Percentiles rank a stretch among this genome's conserved stretches.
These are phyloP conservation scores for Aspergillus bertholletiae DNA, from an alignment of 495 filamentous ascomycete genomes.

Conservation along the genomic window DNA sequence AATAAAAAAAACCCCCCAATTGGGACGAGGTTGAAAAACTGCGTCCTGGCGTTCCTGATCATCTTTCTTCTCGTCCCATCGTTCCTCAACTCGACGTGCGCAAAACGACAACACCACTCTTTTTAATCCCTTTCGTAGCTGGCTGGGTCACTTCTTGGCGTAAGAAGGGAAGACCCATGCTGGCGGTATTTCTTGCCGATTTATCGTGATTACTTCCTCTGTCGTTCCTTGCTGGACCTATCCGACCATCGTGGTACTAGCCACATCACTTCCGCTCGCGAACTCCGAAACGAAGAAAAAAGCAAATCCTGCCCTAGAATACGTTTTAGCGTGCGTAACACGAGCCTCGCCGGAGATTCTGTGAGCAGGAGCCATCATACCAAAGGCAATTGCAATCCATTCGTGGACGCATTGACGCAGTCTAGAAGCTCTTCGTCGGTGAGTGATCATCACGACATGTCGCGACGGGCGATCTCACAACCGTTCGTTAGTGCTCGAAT, in stretches of 20 bases:
- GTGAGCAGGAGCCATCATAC: background rate
- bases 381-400: background rate
- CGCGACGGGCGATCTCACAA: background rate
- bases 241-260: background rate
- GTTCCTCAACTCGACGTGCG: too few relatives aligned
- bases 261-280: background rate
- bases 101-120: too few relatives aligned
- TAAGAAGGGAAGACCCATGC: too few relatives aligned
- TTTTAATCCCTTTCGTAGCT: too few relatives aligned
- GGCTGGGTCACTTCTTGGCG: too few relatives aligned
- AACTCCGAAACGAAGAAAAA: background rate
- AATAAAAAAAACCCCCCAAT: background rate
- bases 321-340: background rate
- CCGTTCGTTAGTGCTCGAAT: background rate
- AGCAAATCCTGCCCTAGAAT: background rate
- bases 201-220: too few relatives aligned
- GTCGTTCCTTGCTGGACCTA: background rate
- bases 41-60: background rate
- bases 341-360: background rate
- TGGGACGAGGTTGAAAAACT: background rate
- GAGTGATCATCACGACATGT: background rate
- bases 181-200: too few relatives aligned
- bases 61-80: background rate
- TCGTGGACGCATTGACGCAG: background rate
- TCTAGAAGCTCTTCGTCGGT: conserved; percentile 1